Evolutionary conservation across 345 rosid genomes (phyloP).

Genomic region (Eucalyptus rudis): DNA sequence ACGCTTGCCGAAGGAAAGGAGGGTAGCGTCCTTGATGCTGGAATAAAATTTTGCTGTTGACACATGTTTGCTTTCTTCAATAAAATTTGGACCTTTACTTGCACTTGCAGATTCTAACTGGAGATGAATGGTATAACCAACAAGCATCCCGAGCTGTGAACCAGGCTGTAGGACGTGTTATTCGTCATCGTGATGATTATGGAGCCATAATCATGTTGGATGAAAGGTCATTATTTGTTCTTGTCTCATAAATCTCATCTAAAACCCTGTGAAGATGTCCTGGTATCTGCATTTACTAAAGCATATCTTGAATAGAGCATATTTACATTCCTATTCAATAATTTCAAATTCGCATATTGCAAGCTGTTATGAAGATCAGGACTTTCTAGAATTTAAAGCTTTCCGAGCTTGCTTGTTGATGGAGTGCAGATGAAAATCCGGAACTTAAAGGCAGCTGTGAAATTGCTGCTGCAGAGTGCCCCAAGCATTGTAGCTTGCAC

Average conservation of each 20-base stretch:
- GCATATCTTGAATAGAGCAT: not conserved
- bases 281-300: not conserved
- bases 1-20: constrained; percentile 14
- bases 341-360: not conserved
- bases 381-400: not conserved
- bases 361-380: not conserved
- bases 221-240: constrained; percentile 44
- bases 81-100: constrained; percentile 3
- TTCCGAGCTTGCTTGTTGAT: not conserved
- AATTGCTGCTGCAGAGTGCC: not conserved
- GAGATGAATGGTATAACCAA: constrained; percentile 85
- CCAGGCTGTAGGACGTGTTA: constrained; percentile 96
- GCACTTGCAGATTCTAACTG: constrained; percentile 36
- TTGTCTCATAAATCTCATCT: not conserved
- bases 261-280: not conserved
- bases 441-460: not conserved
- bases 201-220: constrained; percentile 91
- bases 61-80: not conserved
- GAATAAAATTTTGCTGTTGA: not conserved
- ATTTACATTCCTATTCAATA: not conserved
- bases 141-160: constrained; percentile 94
- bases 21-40: constrained; percentile 21
- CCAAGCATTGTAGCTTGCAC: not conserved
- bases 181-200: constrained; percentile 90
- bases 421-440: not conserved